These are phyloP conservation scores for Anisodus acutangulus DNA, from an alignment of 257 asterid species.

Conservation along the genomic window DNA sequence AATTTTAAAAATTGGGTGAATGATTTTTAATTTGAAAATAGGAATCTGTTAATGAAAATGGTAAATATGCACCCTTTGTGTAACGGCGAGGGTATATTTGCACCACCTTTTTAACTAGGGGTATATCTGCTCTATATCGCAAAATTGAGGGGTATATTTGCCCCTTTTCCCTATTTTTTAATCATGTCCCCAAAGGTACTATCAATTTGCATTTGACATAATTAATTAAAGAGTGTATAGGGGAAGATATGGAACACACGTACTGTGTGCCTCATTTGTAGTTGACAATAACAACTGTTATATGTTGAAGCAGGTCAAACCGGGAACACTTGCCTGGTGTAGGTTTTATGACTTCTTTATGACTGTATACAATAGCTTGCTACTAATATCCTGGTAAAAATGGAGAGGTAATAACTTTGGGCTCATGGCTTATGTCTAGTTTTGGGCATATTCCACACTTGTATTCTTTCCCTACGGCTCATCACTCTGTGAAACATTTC, in stretches of 20 bases:
- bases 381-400: conserved; percentile 17
- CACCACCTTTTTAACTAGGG: too few species aligned
- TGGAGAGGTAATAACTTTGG: conserved; percentile 3
- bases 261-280: background rate
- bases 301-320: conserved; percentile 16
- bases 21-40: too few species aligned
- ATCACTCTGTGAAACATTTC: conserved; percentile 19
- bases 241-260: background rate
- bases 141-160: too few species aligned
- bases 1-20: too few species aligned
- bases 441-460: background rate
- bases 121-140: too few species aligned
- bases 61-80: too few species aligned
- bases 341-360: background rate
- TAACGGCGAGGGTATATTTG: too few species aligned
- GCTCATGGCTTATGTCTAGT: conserved; percentile 8
- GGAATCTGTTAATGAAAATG: too few species aligned
- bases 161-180: too few species aligned
- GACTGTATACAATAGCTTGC: conserved; percentile 4
- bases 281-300: background rate
- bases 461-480: background rate
- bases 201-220: conserved; percentile 23
- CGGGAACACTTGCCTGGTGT: conserved; percentile 10
- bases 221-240: background rate
- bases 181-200: conserved; percentile 12